Conservation (phyloP, 129 eudicot genomes). For the Logfia minima region DNA sequence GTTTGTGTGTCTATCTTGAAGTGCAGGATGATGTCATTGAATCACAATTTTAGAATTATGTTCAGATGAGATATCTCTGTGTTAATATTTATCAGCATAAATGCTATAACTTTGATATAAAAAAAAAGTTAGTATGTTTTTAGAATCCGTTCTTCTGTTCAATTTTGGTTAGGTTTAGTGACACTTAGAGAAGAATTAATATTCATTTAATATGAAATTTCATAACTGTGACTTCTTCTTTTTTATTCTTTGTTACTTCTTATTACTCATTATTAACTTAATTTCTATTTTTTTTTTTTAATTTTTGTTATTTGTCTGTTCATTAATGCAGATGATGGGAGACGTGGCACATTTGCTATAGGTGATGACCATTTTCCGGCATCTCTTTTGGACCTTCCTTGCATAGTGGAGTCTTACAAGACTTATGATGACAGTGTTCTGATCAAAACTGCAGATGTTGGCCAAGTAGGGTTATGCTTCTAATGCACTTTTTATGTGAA, state of each 20-base stretch:
- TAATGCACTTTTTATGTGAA: conserved; percentile 7
- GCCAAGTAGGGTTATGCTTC: conserved; percentile 56
- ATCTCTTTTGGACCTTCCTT: conserved; percentile 84
- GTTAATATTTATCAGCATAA: too few relatives aligned
- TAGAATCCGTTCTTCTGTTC: neutral
- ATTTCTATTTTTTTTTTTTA: neutral
- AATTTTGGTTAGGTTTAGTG: neutral
- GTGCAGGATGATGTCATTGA: neutral
- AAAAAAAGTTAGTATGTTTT: neutral
- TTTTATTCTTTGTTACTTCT: too few relatives aligned
- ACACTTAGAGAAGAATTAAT: neutral
- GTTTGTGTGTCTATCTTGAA: neutral
- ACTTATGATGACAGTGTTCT: conserved; percentile 85
- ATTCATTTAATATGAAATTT: neutral
- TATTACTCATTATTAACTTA: neutral
- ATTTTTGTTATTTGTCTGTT: conserved; percentile 7
- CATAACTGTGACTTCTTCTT: neutral
- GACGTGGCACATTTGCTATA: conserved; percentile 68
- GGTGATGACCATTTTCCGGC: conserved; percentile 78
- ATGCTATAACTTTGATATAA: neutral
- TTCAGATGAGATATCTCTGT: neutral
- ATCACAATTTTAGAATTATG: neutral
- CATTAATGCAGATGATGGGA: conserved; percentile 68
- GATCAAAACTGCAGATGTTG: conserved; percentile 88
- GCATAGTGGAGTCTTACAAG: conserved; percentile 82